Evolutionary conservation across 371 early-diverging fungal species (phyloP).

Genomic region (Mortierella sp.): DNA sequence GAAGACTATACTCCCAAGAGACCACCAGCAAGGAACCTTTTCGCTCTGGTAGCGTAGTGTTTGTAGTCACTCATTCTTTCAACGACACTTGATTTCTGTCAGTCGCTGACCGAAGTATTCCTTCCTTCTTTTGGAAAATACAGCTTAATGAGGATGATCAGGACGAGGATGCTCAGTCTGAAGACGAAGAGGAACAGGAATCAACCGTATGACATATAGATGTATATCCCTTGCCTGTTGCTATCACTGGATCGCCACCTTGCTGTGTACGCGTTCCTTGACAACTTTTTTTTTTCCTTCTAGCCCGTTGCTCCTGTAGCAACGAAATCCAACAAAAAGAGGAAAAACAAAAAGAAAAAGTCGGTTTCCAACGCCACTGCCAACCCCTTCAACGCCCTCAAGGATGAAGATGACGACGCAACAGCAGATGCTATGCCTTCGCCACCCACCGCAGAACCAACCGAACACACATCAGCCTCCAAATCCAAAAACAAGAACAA

Average conservation of each 20-base stretch:
- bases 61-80: neutral
- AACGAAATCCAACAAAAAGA: slow-evolving; percentile 53
- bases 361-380: slow-evolving; percentile 11
- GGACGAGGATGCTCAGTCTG: slow-evolving; percentile 24
- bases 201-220: slow-evolving; percentile 29
- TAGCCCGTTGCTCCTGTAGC: slow-evolving; percentile 12
- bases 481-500: slow-evolving; percentile 58
- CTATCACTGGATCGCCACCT: neutral
- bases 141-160: slow-evolving; percentile 55
- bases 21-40: slow-evolving; percentile 64
- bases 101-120: neutral
- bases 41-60: slow-evolving; percentile 66
- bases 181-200: slow-evolving; percentile 23
- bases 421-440: neutral
- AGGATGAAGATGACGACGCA: slow-evolving; percentile 18
- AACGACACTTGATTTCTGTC: neutral
- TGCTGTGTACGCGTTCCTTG: neutral
- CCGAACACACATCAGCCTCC: slow-evolving; percentile 4
- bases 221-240: no score
- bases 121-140: neutral
- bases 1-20: slow-evolving; percentile 40
- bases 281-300: neutral
- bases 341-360: slow-evolving; percentile 56
- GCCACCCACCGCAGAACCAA: slow-evolving; percentile 1
- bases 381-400: slow-evolving; percentile 45